Evolutionary conservation across 176 grass and related monocot species (phyloP), one percentile per base, ranked within the genome.

Genomic region (Musa itinerans): DNA sequence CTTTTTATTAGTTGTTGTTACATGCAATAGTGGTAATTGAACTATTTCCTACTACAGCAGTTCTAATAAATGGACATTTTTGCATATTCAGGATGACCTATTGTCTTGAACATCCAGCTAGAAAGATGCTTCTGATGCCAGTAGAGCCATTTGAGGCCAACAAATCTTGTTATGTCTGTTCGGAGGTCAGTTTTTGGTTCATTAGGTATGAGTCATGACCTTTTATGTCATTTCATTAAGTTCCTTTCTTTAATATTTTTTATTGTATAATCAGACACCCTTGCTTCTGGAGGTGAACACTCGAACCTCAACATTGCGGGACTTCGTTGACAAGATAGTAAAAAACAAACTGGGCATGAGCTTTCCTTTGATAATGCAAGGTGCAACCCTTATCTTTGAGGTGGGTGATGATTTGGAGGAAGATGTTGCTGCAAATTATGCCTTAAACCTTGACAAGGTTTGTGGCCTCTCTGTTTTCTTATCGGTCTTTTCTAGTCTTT

Each of bases 111-210:
- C 96, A 92, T 84, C 96, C 89, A 81, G 51, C 87, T 76, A 94
- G 85, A 81, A 99, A 99, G 76, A 84, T 92, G 86, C 91, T 99
- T 64, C 81, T 99, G 70, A 92, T 99, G 91, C 96, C 96, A 65
- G 88, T 94, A 13, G 84, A 99, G 51, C 91, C 96, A 51, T 99
- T 94, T 83, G 91, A 99, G 73, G 83, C 96, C 67, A 95, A 94
- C 77, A 80, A 82, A 84, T 92, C 89, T 80, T 99, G 96, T 80
- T 99, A 99, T 86, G 91, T 99, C 83, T 99, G 96, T 81, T 99
- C 96, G 79, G 96, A 99, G 96, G 96, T 99, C 82, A 63, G 55
- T 81, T n/a, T 79, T 58, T 79, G 4, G 21, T 57, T 48, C 21
- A n/a, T 76, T 64, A 48, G 68, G 50, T 2, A 26, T 29, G 34